A percentile compares a stretch with the other conserved stretches of the same genome.
phyloP scores from a whole-genome alignment of 768 basidiomycete species.

The Pleurotus citrinopileatus region DNA sequence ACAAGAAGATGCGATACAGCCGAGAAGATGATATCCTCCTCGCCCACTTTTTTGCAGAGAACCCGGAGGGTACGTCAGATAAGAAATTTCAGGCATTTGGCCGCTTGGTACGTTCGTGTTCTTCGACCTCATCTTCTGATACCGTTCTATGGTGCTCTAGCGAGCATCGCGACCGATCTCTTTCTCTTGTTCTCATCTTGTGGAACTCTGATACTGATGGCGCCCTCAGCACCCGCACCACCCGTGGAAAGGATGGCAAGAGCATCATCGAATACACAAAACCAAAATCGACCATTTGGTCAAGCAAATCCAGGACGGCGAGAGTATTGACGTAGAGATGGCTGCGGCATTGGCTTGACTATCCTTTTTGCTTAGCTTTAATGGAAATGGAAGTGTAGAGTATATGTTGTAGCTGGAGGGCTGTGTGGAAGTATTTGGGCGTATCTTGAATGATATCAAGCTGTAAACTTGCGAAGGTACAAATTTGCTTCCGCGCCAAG shows the following conservation, averaged over 20 bases:
- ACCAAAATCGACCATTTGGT: constrained; percentile 82
- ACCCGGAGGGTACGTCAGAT: constrained; percentile 80
- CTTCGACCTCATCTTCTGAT: not conserved
- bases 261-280: constrained; percentile 87
- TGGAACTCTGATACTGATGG: too few relatives aligned
- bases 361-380: not conserved
- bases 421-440: too few relatives aligned
- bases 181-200: not conserved
- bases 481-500: not conserved
- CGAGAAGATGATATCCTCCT: constrained; percentile 76
- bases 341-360: constrained; percentile 2
- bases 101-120: constrained; percentile 45
- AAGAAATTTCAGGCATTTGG: constrained; percentile 83
- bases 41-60: constrained; percentile 68
- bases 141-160: not conserved
- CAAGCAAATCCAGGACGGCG: constrained; percentile 54
- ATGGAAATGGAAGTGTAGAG: too few relatives aligned
- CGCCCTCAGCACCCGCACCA: constrained; percentile 71
- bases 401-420: too few relatives aligned
- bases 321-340: constrained; percentile 36
- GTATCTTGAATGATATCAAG: too few relatives aligned
- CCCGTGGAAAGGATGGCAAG: constrained; percentile 95
- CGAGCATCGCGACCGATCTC: not conserved
- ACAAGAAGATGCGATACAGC: constrained; percentile 89
- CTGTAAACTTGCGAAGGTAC: not conserved